Evolutionary conservation across 176 grass and related monocot species (phyloP), one percentile per base, ranked within the genome.

Genomic region (sorghum (Sorghum bicolor)): DNA sequence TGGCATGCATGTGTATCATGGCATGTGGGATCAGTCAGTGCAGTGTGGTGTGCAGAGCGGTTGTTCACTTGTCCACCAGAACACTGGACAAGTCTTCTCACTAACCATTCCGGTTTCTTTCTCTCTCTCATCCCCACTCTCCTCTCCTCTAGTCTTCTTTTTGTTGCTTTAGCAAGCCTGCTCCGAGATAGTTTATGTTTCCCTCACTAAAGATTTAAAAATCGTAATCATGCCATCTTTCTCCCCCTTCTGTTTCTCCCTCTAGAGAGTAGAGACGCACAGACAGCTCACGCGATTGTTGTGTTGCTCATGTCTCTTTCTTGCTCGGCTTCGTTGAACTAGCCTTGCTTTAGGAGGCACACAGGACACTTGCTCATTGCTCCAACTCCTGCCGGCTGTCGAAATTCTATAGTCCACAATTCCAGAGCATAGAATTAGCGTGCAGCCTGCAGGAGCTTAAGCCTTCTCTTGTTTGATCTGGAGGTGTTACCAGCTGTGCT

Each of bases 251-350:
- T 0, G 61, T 67, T 32, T 64, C 72, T 57, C 80, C 64, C 65
- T 31, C 57, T 64, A 32, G 53, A 58, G 53, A 58, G 68, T 64
- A 40, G 48, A 82, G 15, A 64, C 47, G 80, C 63, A 62, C 83
- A 75, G 73, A 85, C 87, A 89, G 80, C 82, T 83, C 80, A 84
- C 81, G 57, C 67, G 17, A 83, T 80, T 78, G 53, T 89, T 92
- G 84, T 89, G 91, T 76, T 89, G 83, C 75, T 73, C 87, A 67
- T 92, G 84, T 86, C 80, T 80, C 87, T 87, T 92, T 92, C 84
- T 84, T n/a, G 75, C 80, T 81, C 76, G 63, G 55, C 84, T 84
- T 81, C 72, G 70, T 76, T 92, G 70, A 83, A 84, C 80, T 77
- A 31, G 80, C 41, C 50, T 92, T 48, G 53, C 71, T 47, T 78